A percentile compares a stretch with the other conserved stretches of the same genome.
phyloP scores from a whole-genome alignment of 139 green algal species.

The Zygnema circumcarinatum region DNA sequence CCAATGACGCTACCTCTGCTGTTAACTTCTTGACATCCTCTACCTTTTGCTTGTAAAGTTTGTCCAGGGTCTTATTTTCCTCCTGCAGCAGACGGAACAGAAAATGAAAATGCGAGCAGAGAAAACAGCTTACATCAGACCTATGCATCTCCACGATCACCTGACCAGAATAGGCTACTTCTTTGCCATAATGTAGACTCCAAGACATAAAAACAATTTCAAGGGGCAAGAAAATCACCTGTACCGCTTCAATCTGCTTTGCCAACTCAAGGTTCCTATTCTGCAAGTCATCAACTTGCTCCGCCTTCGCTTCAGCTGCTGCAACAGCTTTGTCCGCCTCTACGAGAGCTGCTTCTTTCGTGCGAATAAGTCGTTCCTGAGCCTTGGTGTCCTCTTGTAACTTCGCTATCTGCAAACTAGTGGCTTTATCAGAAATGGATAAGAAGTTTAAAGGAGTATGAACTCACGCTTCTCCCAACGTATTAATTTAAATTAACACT shows the following conservation, averaged over 20 bases:
- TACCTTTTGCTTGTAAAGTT: constrained; percentile 53
- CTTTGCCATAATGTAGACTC: too few relatives aligned
- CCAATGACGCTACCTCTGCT: constrained; percentile 6
- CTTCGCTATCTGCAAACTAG: constrained; percentile 23
- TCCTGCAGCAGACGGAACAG: constrained; percentile 40
- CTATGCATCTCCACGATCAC: too few relatives aligned
- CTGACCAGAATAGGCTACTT: too few relatives aligned
- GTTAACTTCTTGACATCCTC: constrained; percentile 52
- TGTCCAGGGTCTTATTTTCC: constrained; percentile 52
- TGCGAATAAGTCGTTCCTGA: constrained; percentile 40
- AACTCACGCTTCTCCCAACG: neutral
- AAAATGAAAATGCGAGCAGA: neutral
- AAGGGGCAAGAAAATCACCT: too few relatives aligned
- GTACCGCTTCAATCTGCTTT: constrained; percentile 37
- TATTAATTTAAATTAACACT: too few relatives aligned
- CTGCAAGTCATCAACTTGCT: constrained; percentile 27
- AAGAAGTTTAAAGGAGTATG: neutral
- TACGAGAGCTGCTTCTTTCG: constrained; percentile 52
- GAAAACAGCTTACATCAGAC: neutral
- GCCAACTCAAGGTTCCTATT: constrained; percentile 43
- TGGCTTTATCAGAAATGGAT: constrained; percentile 3
- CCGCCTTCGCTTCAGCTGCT: constrained; percentile 2
- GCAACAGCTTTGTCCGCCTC: constrained; percentile 49
- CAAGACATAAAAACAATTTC: too few relatives aligned
- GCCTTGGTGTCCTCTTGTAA: constrained; percentile 49